Conservation (phyloP, 2,329 filamentous ascomycete species). For the Hymenoscyphus scutula region DNA sequence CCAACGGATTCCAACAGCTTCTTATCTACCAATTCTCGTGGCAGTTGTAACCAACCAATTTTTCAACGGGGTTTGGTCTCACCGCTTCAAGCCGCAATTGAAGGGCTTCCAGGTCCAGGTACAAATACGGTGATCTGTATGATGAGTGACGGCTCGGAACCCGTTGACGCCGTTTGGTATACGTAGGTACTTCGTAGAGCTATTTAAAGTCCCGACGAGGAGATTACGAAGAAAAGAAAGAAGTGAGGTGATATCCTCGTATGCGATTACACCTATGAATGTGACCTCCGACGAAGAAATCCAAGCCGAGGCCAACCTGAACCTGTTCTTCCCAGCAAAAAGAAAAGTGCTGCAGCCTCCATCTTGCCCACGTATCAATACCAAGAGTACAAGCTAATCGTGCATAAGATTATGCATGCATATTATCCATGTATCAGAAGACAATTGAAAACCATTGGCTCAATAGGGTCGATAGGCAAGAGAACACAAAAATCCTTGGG, state of each 20-base stretch:
- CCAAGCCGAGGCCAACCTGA: not conserved
- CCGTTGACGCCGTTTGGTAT: not conserved
- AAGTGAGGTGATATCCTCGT: not conserved
- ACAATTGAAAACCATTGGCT: not conserved
- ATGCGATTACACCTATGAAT: not conserved
- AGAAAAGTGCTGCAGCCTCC: not conserved
- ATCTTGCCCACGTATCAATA: not conserved
- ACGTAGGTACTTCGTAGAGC: not conserved
- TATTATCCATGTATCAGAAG: not conserved
- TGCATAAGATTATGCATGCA: slow-evolving; percentile 4
- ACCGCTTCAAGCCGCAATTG: not conserved
- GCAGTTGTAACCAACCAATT: slow-evolving; percentile 2
- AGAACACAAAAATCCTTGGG: not conserved
- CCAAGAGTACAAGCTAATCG: not conserved
- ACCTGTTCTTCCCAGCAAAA: not conserved
- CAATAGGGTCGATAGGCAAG: not conserved
- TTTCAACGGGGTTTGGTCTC: not conserved
- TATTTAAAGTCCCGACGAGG: not conserved
- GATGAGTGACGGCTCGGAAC: not conserved
- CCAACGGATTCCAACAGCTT: not conserved
- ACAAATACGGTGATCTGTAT: not conserved
- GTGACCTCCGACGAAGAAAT: not conserved
- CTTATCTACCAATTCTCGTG: not conserved
- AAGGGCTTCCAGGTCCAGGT: not conserved
- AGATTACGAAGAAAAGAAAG: not conserved